These are phyloP conservation scores for Mortierella sp. DNA, from an alignment of 371 early-diverging fungal species.

Conservation along the genomic window DNA sequence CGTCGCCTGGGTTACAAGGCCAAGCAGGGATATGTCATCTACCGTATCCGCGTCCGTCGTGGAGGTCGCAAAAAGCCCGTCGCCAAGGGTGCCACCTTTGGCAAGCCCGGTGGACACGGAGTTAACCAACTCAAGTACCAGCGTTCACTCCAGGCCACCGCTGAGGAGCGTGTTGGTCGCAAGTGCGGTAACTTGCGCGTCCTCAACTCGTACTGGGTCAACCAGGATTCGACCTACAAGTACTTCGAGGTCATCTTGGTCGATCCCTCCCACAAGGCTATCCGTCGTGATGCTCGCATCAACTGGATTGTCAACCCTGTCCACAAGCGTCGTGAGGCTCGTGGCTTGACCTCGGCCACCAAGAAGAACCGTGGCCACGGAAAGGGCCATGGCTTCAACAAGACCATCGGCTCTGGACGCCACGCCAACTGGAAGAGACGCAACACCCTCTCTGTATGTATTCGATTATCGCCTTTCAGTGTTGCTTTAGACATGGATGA, in stretches of 20 bases:
- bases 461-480: not conserved
- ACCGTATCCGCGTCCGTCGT: conserved; percentile 98
- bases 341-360: conserved; percentile 97
- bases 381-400: conserved; percentile 98
- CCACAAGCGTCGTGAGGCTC: conserved; percentile 98
- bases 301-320: conserved; percentile 98
- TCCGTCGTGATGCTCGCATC: conserved; percentile 97
- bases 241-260: conserved; percentile 99
- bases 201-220: conserved; percentile 99
- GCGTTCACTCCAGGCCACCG: conserved; percentile 91
- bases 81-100: conserved; percentile 97
- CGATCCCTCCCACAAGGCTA: conserved; percentile 96
- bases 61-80: conserved; percentile 96
- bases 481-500: not conserved
- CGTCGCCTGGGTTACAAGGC: conserved; percentile 99
- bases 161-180: conserved; percentile 98
- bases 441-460: conserved; percentile 13
- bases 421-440: conserved; percentile 49
- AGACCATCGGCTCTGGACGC: conserved; percentile 98
- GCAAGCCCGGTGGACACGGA: conserved; percentile 98
- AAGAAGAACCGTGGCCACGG: conserved; percentile 98
- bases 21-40: conserved; percentile 98
- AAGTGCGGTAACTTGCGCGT: conserved; percentile 96
- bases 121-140: conserved; percentile 97
- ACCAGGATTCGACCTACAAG: conserved; percentile 98